phyloP scores from a whole-genome alignment of 768 basidiomycete species.

The Neoboletus subvelutipes region DNA sequence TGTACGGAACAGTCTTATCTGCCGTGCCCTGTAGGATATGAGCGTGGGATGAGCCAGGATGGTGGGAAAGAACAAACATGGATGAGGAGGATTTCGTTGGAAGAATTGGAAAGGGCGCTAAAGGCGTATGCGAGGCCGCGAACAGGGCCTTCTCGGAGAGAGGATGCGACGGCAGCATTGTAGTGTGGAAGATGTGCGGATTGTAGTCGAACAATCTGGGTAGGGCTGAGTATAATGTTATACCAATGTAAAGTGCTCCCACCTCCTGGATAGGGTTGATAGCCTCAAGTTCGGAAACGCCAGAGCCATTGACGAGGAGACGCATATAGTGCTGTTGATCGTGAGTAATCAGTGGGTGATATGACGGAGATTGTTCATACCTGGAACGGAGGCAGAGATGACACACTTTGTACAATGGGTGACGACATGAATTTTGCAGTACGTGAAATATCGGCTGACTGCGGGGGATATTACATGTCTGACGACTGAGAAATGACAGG shows the following conservation, averaged over 20 bases:
- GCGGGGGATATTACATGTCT: background rate
- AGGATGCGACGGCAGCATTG: conserved; percentile 75
- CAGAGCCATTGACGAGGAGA: conserved; percentile 42
- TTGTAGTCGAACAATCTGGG: conserved; percentile 71
- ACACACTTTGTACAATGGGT: conserved; percentile 65
- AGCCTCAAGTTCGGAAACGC: conserved; percentile 14
- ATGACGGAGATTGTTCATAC: conserved; percentile 36
- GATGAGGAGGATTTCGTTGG: conserved; percentile 56
- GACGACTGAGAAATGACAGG: background rate
- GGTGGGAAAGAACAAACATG: conserved; percentile 44
- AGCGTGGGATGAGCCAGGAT: background rate
- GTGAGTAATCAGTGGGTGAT: background rate
- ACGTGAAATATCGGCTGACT: conserved; percentile 67
- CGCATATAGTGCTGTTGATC: conserved; percentile 49
- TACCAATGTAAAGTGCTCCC: background rate
- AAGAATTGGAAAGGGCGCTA: conserved; percentile 45
- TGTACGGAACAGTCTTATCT: conserved; percentile 35
- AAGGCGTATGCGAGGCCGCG: conserved; percentile 61
- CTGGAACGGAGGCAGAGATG: conserved; percentile 60
- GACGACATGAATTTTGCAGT: conserved; percentile 79
- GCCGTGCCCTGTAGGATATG: conserved; percentile 29
- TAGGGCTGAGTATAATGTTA: background rate
- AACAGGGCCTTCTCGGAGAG: conserved; percentile 68
- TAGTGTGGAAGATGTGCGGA: conserved; percentile 74
- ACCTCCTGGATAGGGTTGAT: conserved; percentile 46